These are phyloP conservation scores for Pichia thaimueangensis DNA, from an alignment of 805 yeast genomes.

Conservation along the genomic window DNA sequence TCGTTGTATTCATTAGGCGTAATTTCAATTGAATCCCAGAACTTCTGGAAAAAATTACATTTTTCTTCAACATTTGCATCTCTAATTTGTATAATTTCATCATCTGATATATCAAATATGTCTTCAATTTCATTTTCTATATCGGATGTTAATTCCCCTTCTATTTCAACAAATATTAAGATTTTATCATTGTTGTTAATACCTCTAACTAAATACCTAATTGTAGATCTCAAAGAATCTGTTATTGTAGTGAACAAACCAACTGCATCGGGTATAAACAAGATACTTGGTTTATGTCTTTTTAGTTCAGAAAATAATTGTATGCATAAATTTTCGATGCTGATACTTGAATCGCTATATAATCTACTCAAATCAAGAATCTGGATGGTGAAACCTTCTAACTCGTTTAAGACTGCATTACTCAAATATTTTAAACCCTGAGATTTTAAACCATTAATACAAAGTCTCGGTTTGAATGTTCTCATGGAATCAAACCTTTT, in stretches of 20 bases:
- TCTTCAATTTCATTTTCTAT: conserved; percentile 39
- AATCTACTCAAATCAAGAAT: conserved; percentile 73
- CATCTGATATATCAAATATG: conserved; percentile 54
- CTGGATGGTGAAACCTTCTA: conserved; percentile 90
- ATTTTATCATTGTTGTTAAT: conserved; percentile 68
- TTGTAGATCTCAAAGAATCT: conserved; percentile 62
- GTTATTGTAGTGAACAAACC: conserved; percentile 67
- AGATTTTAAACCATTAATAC: conserved; percentile 69
- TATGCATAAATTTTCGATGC: conserved; percentile 78
- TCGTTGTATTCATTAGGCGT: conserved; percentile 71
- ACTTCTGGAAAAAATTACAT: conserved; percentile 44
- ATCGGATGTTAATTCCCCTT: conserved; percentile 19
- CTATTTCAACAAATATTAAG: conserved; percentile 69
- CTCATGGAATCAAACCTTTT: conserved; percentile 40
- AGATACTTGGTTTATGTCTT: conserved; percentile 81
- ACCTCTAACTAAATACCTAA: conserved; percentile 61
- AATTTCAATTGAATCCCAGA: conserved; percentile 51
- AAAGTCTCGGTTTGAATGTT: conserved; percentile 73
- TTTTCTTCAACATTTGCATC: conserved; percentile 45
- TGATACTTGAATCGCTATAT: conserved; percentile 69
- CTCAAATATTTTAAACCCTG: conserved; percentile 84
- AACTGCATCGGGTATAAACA: conserved; percentile 77
- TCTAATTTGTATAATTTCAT: conserved; percentile 36
- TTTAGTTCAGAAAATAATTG: conserved; percentile 83
- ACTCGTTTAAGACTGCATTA: conserved; percentile 68